phyloP scores from a whole-genome alignment of 2,329 filamentous ascomycete species.

The Colletotrichum trifolii region DNA sequence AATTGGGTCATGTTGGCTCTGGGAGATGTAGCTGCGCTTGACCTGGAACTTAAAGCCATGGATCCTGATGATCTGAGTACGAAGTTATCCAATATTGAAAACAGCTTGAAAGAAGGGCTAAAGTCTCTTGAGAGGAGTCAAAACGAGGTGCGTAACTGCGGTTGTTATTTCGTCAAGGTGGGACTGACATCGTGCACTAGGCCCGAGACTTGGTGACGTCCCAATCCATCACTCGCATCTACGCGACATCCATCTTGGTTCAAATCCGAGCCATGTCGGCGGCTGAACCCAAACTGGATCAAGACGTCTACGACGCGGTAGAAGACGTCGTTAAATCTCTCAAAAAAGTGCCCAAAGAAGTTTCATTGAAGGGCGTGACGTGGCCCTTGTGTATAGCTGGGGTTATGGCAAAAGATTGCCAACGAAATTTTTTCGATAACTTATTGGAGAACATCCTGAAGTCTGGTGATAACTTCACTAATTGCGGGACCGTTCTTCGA shows the following conservation, averaged over 20 bases:
- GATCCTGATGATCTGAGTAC: background rate
- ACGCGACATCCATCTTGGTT: conserved; percentile 17
- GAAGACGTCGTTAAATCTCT: conserved; percentile 14
- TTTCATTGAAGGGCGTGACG: conserved; percentile 18
- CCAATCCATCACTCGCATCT: conserved; percentile 24
- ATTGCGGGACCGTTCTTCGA: conserved; percentile 18
- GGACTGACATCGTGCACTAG: background rate
- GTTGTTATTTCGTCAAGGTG: too few species aligned
- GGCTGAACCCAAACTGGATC: background rate
- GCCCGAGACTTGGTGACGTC: background rate
- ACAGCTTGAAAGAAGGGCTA: too few species aligned
- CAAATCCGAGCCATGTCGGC: conserved; percentile 11
- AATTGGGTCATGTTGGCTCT: conserved; percentile 34
- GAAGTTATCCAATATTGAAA: too few species aligned
- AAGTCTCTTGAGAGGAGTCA: too few species aligned
- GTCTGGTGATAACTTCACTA: conserved; percentile 20
- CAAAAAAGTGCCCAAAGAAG: background rate
- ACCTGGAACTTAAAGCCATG: conserved; percentile 6
- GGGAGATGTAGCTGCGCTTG: conserved; percentile 22
- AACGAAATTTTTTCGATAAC: conserved; percentile 22
- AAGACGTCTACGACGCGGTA: conserved; percentile 5
- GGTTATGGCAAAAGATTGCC: conserved; percentile 13
- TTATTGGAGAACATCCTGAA: conserved; percentile 19
- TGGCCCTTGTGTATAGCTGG: conserved; percentile 30
- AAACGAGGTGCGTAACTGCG: too few species aligned